These are phyloP conservation scores for Delonix regia DNA, from an alignment of 306 rosid species.

Conservation along the genomic window DNA sequence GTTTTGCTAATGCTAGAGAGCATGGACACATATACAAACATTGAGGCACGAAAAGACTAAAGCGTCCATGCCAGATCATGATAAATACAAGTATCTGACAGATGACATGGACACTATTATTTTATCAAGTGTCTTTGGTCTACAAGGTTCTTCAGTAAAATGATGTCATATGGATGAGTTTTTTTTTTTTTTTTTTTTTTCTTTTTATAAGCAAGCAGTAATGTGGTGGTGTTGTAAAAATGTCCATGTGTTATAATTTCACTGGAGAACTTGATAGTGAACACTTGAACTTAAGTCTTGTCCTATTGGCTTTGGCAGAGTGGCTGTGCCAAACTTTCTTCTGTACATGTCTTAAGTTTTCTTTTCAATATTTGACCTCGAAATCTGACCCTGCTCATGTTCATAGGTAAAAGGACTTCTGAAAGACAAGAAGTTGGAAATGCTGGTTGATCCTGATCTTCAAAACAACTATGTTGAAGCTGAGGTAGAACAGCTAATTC, in stretches of 20 bases:
- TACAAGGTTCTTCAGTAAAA: no score
- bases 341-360: not conserved
- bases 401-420: constrained; percentile 86
- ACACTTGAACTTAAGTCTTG: not conserved
- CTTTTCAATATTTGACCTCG: not conserved
- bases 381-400: constrained; percentile 12
- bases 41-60: no score
- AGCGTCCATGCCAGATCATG: no score
- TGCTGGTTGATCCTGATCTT: constrained; percentile 97
- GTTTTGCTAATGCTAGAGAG: no score
- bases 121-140: no score
- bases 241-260: not conserved
- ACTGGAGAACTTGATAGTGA: not conserved
- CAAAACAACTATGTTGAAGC: constrained; percentile 77
- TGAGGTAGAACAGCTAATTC: constrained; percentile 97
- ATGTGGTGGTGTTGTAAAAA: not conserved
- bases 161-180: not conserved
- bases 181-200: no score
- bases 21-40: no score
- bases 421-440: constrained; percentile 90
- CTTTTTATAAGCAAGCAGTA: no score
- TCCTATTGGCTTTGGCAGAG: not conserved
- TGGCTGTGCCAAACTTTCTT: not conserved
- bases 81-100: no score
- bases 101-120: no score